These are phyloP conservation scores for Starmerella vitae DNA, from an alignment of 805 yeast species.

Conservation along the genomic window DNA sequence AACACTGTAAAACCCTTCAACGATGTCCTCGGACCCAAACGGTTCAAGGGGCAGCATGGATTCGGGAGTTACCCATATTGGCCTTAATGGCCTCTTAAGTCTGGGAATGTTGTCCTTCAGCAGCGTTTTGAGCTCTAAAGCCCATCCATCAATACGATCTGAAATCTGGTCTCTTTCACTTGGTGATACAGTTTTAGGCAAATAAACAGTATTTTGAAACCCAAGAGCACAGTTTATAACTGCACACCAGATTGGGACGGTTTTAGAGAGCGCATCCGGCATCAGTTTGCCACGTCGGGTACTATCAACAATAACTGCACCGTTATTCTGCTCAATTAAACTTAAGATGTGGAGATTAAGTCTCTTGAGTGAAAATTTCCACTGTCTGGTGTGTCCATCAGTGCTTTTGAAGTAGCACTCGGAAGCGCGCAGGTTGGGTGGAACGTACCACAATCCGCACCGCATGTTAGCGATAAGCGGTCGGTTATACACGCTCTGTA, in stretches of 20 bases:
- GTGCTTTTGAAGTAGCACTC: constrained; percentile 76
- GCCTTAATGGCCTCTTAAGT: constrained; percentile 42
- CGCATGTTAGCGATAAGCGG: constrained; percentile 55
- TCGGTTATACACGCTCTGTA: constrained; percentile 26
- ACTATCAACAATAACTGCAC: constrained; percentile 56
- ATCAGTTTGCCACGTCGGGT: constrained; percentile 72
- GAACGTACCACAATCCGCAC: constrained; percentile 77
- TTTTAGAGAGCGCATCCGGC: constrained; percentile 79
- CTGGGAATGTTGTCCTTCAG: constrained; percentile 27
- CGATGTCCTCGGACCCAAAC: constrained; percentile 26
- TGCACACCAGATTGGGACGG: constrained; percentile 86
- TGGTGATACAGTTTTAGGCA: constrained; percentile 38
- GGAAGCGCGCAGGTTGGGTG: constrained; percentile 31
- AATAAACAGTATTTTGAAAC: constrained; percentile 30
- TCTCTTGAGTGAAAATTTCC: constrained; percentile 65
- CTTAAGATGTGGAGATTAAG: constrained; percentile 60
- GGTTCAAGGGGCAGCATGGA: constrained; percentile 22
- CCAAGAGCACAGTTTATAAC: constrained; percentile 47
- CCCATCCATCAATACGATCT: constrained; percentile 37
- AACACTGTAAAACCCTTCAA: constrained; percentile 32
- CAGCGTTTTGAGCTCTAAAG: constrained; percentile 31
- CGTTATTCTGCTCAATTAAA: constrained; percentile 31
- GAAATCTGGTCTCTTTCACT: constrained; percentile 45
- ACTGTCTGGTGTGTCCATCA: constrained; percentile 74
- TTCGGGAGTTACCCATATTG: constrained; percentile 59